Conservation (phyloP, 257 asterid species). For the Penstemon davidsonii region DNA sequence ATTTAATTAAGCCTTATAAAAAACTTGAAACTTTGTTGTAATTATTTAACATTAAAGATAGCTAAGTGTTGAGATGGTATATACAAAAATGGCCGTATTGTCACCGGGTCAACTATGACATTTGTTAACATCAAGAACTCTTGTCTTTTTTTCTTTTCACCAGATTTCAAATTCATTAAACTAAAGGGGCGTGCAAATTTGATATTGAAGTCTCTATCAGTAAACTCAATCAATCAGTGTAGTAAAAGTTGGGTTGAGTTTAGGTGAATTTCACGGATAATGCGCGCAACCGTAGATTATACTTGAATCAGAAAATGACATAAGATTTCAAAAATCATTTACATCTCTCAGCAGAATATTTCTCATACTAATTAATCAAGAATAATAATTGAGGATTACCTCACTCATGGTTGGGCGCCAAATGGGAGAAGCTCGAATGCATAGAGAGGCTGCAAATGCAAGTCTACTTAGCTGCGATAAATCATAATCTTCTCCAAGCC, state of each 20-base stretch:
- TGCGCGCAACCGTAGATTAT: slow-evolving; percentile 21
- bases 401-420: slow-evolving; percentile 96
- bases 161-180: slow-evolving; percentile 24
- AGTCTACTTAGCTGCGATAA: slow-evolving; percentile 53
- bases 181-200: slow-evolving; percentile 32
- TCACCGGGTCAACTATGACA: slow-evolving; percentile 38
- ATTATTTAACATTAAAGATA: slow-evolving; percentile 1
- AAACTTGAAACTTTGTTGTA: not conserved
- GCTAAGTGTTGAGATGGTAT: slow-evolving; percentile 9
- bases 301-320: slow-evolving; percentile 30
- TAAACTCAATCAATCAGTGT: slow-evolving; percentile 25
- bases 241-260: slow-evolving; percentile 26
- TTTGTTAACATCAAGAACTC: slow-evolving; percentile 19
- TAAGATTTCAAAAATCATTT: slow-evolving; percentile 19
- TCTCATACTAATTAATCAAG: not conserved
- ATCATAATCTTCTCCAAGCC: slow-evolving; percentile 60
- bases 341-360: slow-evolving; percentile 24
- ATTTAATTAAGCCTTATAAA: too few relatives aligned
- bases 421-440: slow-evolving; percentile 79
- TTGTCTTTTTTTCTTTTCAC: slow-evolving; percentile 6
- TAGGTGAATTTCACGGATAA: slow-evolving; percentile 37
- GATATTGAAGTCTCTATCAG: slow-evolving; percentile 32
- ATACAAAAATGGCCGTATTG: slow-evolving; percentile 16
- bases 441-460: slow-evolving; percentile 83
- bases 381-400: slow-evolving; percentile 39